Percentiles rank a stretch among this genome's conserved stretches.
phyloP scores from a whole-genome alignment of 1,139 yeast species.

The Geotrichum candidum region DNA sequence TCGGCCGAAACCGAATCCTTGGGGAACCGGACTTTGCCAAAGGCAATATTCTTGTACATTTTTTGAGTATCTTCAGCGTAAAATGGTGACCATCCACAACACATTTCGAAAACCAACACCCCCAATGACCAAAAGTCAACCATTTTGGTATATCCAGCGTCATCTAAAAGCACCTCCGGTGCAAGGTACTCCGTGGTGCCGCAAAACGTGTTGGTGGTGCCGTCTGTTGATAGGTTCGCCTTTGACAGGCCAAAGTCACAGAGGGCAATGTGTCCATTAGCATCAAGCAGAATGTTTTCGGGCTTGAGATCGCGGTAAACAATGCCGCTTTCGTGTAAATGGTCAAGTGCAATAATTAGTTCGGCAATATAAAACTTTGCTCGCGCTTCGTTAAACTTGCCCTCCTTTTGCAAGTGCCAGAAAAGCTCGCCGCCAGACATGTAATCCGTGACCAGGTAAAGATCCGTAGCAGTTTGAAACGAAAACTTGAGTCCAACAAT shows the following conservation, averaged over 20 bases:
- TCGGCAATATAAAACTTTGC: conserved; percentile 97
- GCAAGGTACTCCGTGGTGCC: conserved; percentile 98
- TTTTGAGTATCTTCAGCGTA: conserved; percentile 96
- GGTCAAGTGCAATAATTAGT: conserved; percentile 83
- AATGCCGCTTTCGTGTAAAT: conserved; percentile 84
- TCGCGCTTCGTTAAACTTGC: conserved; percentile 83
- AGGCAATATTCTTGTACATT: conserved; percentile 97
- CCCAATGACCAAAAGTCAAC: conserved; percentile 99
- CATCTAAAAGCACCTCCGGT: conserved; percentile 86
- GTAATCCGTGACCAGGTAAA: conserved; percentile 90
- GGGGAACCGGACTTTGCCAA: conserved; percentile 95
- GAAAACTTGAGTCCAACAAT: conserved; percentile 93
- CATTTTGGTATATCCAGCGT: conserved; percentile 89
- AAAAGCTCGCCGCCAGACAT: conserved; percentile 98
- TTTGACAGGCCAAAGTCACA: conserved; percentile 96
- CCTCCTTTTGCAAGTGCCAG: conserved; percentile 96
- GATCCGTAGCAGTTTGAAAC: conserved; percentile 88
- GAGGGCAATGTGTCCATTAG: conserved; percentile 94
- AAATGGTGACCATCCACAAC: conserved; percentile 99
- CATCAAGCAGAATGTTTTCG: conserved; percentile 87
- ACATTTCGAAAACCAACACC: conserved; percentile 87
- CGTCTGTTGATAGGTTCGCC: conserved; percentile 80
- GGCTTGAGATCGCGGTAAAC: conserved; percentile 95
- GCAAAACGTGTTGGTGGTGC: conserved; percentile 96
- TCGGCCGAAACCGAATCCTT: conserved; percentile 87